phyloP scores from a whole-genome alignment of 2,329 filamentous ascomycete genomes.

The Colletotrichum sp. region DNA sequence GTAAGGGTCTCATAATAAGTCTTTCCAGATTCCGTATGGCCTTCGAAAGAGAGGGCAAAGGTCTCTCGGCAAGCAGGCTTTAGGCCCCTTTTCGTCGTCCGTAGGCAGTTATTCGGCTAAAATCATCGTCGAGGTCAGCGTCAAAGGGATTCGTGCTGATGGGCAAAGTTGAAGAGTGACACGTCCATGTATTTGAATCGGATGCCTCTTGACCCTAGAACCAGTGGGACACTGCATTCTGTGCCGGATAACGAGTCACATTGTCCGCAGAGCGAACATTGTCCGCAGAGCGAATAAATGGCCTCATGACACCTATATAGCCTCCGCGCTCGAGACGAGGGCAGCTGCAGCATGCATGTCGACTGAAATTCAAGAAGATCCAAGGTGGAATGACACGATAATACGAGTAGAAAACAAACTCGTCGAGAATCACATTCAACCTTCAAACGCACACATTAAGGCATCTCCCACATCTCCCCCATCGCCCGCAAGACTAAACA shows the following conservation, averaged over 20 bases:
- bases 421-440: background rate
- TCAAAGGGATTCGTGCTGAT: background rate
- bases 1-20: no score
- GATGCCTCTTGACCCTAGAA: background rate
- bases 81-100: background rate
- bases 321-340: background rate
- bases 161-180: background rate
- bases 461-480: background rate
- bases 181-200: background rate
- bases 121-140: background rate
- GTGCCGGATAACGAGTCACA: accelerated
- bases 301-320: background rate
- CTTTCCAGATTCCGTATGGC: background rate
- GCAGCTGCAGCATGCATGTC: background rate
- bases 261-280: background rate
- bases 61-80: background rate
- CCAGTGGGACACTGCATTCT: accelerated
- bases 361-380: background rate
- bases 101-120: background rate
- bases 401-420: accelerated
- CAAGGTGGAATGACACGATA: background rate
- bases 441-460: background rate
- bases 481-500: background rate
- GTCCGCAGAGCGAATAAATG: background rate
- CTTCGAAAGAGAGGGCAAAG: background rate